Conservation (phyloP, 2,329 filamentous ascomycete genomes). For the Sporothrix pseudoabietina region DNA sequence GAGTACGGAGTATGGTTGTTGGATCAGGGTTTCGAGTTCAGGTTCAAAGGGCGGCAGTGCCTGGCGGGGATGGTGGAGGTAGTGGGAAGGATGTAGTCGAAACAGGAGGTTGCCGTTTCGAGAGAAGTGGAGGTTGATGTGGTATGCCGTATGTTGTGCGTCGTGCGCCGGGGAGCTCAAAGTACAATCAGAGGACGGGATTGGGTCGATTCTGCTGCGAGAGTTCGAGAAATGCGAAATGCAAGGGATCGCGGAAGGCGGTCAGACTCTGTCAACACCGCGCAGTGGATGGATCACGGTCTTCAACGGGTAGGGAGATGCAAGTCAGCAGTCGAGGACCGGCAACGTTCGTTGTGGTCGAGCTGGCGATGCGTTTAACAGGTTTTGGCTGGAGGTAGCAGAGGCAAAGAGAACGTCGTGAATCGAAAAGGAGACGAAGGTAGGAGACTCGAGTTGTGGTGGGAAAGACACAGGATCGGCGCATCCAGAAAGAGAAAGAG, state of each 20-base stretch:
- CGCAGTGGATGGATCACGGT: not conserved
- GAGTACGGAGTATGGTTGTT: not conserved
- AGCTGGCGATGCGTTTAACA: not conserved
- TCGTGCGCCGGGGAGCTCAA: not conserved
- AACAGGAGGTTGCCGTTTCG: conserved; percentile 26
- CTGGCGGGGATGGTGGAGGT: not conserved
- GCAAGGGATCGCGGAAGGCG: not conserved
- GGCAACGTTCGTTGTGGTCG: not conserved
- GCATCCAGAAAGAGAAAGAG: conserved; percentile 12
- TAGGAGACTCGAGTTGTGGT: not conserved
- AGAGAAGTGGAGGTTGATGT: not conserved
- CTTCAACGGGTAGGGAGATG: not conserved
- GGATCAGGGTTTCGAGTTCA: conserved; percentile 2
- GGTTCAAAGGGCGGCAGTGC: conserved; percentile 4
- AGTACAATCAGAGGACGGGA: not conserved
- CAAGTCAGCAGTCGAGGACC: not conserved
- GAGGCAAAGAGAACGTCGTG: not conserved
- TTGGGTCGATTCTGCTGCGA: not conserved
- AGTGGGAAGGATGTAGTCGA: conserved; percentile 14
- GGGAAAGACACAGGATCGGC: conserved; percentile 17
- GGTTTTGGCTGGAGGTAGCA: not conserved
- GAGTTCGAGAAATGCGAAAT: not conserved
- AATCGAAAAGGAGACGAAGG: not conserved
- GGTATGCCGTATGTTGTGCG: not conserved
- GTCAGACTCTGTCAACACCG: not conserved